Base-by-base conservation (phyloP, 2,329 filamentous ascomycete genomes). In the Fusarium napiforme region DNA sequence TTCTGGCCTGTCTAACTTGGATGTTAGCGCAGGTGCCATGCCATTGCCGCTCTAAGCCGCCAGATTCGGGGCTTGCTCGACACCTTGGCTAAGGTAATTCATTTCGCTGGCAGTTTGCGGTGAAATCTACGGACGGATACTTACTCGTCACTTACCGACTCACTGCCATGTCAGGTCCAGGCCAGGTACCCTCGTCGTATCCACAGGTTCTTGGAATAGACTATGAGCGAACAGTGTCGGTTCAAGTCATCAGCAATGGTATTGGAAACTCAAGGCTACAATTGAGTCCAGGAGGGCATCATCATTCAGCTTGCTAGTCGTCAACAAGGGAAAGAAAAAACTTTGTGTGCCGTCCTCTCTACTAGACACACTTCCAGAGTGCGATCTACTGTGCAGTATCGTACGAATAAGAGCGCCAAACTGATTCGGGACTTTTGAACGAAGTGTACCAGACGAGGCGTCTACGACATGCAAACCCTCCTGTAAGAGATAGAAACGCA, bases 1-100 rank as follows among this genome's bases (percentile, higher is more conserved):
- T 58, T 69, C 61, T 69, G 52, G 60, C 67, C 74, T 67, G 56
- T 72, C 63, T 62, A 63, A 67, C 68, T 70, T 69, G 57, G 58
- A 53, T 62, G 26, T 75, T 78, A 78, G 76, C 67, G 71, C 64
- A 70, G 66, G 58, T 77, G 69, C 72, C 73, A 77, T 77, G 67
- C 69, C 75, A 74, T 79, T 78, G 75, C 76, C 77, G 77, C 75
- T 77, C 73, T 71, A 78, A 78, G 75, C 76, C 76, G 76, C 72
- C 64, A 72, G 66, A 76, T 71, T 76, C 63, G 66, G 66, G 66
- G 59, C 68, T 62, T 39, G 23, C 50, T 55, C 50, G 23, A 28
- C 16, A 55, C 19, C 26, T 55, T 36, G 16, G 49, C 32, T 36
- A 36, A 21, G 53, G 52, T 52, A 66, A 69, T 60, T 43, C 59